Evolutionary conservation across 306 rosid genomes (phyloP), one percentile per base, ranked within the genome.

Genomic region (Quercus wislizeni): DNA sequence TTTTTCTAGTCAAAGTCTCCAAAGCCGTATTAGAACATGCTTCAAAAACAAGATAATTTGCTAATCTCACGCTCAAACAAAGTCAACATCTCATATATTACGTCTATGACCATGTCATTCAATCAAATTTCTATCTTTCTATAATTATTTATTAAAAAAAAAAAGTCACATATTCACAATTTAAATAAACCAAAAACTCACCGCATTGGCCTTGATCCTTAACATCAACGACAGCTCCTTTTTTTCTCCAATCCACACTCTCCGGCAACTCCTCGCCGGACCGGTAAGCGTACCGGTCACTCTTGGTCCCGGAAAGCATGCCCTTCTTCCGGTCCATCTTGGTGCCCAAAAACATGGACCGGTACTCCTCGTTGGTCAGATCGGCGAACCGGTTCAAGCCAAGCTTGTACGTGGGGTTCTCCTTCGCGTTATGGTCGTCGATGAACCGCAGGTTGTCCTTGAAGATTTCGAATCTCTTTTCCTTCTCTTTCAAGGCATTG

Each of bases 131-230:
- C 46, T 41, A 38, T 38, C 46, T 41, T 41, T 41, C 46, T 41
- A 41, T 8, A 41, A 8, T 7, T 41, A 6, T 41, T 5, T 41
- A 6, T 5, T 2, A 3, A 0, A 2, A 11, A 46, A 46, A 12
- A 49, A 13, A 49, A 49, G 46, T 41, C 12, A 41, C 0, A 41
- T 9, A 41, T 41, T 41, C 11, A 41, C 46, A 28, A 9, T 9
- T 79, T 1, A 13, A 12, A 55, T 1, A 55, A 63, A 71, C 3
- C 14, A 4, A 68, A 58, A 70, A 76, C 92, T 83, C n/a, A 95
- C 97, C 98, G 62, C 99, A 95, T 79, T 89, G 96, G 79, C 97
- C 99, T 87, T 95, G 99, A 89, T 95, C 94, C 72, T 95, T 95
- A 68, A 92, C 93, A 1, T 81, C 84, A 54, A 61, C 49, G 56